Conservation (phyloP, 176 grass and related monocot genomes). For the Panicum miliaceum region DNA sequence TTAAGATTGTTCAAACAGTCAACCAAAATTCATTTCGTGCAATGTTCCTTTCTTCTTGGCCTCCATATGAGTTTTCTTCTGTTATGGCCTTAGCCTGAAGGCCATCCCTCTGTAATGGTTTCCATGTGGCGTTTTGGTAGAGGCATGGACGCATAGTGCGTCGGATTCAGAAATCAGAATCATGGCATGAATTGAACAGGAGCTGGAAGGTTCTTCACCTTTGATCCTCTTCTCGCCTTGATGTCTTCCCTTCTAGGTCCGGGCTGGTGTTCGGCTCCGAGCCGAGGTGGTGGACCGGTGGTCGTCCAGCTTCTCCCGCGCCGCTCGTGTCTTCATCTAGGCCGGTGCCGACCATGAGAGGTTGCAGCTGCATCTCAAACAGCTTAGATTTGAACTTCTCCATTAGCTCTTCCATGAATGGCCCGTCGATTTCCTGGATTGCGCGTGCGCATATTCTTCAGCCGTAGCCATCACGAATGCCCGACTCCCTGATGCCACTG, state of each 20-base stretch:
- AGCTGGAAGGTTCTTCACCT: background rate
- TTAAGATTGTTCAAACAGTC: background rate
- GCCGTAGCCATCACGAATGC: background rate
- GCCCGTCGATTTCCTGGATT: background rate
- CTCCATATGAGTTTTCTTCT: conserved; percentile 43
- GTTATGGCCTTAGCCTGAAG: conserved; percentile 10
- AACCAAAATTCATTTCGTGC: background rate
- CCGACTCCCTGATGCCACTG: background rate
- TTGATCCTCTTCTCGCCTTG: background rate
- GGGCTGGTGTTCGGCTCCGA: background rate
- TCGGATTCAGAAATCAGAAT: conserved; percentile 16
- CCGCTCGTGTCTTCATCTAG: background rate
- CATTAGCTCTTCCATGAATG: background rate
- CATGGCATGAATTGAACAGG: background rate
- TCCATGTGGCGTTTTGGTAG: background rate
- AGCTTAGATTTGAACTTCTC: background rate
- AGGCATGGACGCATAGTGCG: background rate
- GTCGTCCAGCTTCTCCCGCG: background rate
- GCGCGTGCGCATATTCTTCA: background rate
- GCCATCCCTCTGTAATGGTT: background rate
- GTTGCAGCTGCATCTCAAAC: background rate
- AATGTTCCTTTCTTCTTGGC: conserved; percentile 41
- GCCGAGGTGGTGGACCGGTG: background rate
- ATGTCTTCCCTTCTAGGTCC: background rate
- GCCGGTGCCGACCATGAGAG: background rate